These are phyloP conservation scores for Psilocybe cubensis DNA, from an alignment of 768 basidiomycete genomes.

Conservation along the genomic window DNA sequence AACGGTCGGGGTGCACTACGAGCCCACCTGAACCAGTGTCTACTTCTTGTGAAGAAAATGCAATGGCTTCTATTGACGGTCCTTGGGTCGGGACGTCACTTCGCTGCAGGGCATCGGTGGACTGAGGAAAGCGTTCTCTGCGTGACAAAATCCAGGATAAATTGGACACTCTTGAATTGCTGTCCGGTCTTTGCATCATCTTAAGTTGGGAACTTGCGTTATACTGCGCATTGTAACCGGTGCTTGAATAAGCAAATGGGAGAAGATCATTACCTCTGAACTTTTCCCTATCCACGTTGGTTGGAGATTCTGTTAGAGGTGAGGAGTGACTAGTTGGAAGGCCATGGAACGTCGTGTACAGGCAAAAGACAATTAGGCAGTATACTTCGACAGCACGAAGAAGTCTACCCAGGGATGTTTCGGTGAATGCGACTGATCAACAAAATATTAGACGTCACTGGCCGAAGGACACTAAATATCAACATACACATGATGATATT, in stretches of 20 bases:
- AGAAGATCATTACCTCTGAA: neutral
- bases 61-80: neutral
- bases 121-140: neutral
- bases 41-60: neutral
- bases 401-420: constrained; percentile 70
- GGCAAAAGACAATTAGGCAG: constrained; percentile 59
- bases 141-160: constrained; percentile 7
- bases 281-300: neutral
- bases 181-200: neutral
- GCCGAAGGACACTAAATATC: constrained; percentile 9
- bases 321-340: neutral
- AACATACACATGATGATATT: constrained; percentile 61
- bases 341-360: constrained; percentile 41
- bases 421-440: constrained; percentile 64
- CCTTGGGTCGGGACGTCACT: neutral
- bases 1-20: neutral
- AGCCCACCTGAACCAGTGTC: neutral
- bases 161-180: neutral
- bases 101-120: neutral
- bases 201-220: neutral
- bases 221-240: neutral
- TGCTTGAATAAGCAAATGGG: constrained; percentile 4
- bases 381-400: constrained; percentile 66
- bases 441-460: neutral
- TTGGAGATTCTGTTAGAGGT: neutral